A percentile compares a stretch with the other conserved stretches of the same genome.
Evolutionary conservation across 2,329 filamentous ascomycete species (phyloP).

Genomic region (Penicillium aurantiogriseum): DNA sequence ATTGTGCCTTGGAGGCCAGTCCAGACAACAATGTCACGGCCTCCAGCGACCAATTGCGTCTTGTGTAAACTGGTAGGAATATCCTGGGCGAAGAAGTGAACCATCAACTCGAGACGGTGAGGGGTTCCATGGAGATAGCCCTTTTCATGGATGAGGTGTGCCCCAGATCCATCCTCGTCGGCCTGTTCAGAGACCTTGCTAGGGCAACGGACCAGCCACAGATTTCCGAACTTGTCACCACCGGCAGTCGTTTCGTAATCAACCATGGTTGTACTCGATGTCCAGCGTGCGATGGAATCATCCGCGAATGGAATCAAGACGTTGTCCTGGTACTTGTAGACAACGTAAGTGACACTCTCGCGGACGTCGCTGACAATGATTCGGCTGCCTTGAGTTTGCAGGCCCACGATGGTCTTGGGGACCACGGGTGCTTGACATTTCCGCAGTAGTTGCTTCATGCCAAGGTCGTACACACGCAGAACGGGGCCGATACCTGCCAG

Average conservation of each 20-base stretch:
- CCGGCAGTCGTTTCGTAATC: slow-evolving; percentile 96
- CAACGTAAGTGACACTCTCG: slow-evolving; percentile 86
- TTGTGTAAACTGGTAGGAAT: slow-evolving; percentile 89
- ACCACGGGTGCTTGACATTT: slow-evolving; percentile 82
- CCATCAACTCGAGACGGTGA: slow-evolving; percentile 78
- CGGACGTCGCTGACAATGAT: slow-evolving; percentile 91
- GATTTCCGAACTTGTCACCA: slow-evolving; percentile 95
- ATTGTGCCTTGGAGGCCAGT: slow-evolving; percentile 91
- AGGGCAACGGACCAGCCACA: slow-evolving; percentile 88
- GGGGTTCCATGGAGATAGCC: slow-evolving; percentile 87
- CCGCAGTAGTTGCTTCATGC: slow-evolving; percentile 85
- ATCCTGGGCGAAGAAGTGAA: slow-evolving; percentile 88
- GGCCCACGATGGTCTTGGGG: slow-evolving; percentile 77
- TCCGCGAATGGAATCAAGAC: slow-evolving; percentile 90
- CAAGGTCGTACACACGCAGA: slow-evolving; percentile 85
- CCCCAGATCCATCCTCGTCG: slow-evolving; percentile 86
- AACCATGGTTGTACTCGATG: slow-evolving; percentile 85
- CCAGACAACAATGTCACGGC: slow-evolving; percentile 89
- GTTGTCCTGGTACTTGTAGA: slow-evolving; percentile 91
- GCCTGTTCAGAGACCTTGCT: slow-evolving; percentile 82
- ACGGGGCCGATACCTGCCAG: slow-evolving; percentile 81
- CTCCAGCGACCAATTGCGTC: slow-evolving; percentile 83
- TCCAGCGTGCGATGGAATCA: slow-evolving; percentile 86
- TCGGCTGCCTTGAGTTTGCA: slow-evolving; percentile 86
- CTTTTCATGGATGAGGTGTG: slow-evolving; percentile 86